Evolutionary conservation across 345 rosid genomes (phyloP), one percentile per base, ranked within the genome.

Genomic region (Populus deltoides): DNA sequence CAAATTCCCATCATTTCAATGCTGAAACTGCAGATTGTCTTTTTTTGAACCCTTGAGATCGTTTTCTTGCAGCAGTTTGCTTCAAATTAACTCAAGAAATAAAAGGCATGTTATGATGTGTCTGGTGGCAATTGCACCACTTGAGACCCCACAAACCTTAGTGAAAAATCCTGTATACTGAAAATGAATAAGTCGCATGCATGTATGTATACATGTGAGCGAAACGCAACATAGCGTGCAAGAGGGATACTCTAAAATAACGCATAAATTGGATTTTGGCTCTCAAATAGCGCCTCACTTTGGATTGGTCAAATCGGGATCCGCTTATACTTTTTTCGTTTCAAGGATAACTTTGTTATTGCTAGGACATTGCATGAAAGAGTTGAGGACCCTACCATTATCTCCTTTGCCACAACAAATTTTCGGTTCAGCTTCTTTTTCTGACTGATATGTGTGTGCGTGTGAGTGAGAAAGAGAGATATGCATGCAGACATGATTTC

Each of bases 371-470:
- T 22, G 51, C 73, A 59, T 11, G 25, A 47, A 25, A 39, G 66
- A 12, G 13, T 7, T 38, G 17, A 31, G 6, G 76, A 17, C 72
- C 81, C 68, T 22, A 79, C 68, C 73, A 49, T 39, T 53, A n/a
- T 16, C 59, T 35, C 17, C 69, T 61, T 71, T 59, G 9, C 29
- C 59, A 25, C n/a, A 69, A 59, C 72, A 76, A 53, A 41, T 66
- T 75, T 79, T 69, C 6, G 43, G 78, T 68, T 70, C 79, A 70
- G 83, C 85, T 65, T 53, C 79, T 79, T 85, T 77, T 74, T 79
- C 83, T 85, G 87, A 85, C 85, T 51, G 71, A 4, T 65, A 25
- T 66, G 11, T n/a, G 4, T 8, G 27, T 24, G 27, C 7, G 27
- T n/a, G 27, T 3, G 63, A 10, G 25, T 0, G 27, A 45, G 61